Base-by-base conservation (phyloP, 2,329 filamentous ascomycete genomes). In the Ophiostoma piceae region DNA sequence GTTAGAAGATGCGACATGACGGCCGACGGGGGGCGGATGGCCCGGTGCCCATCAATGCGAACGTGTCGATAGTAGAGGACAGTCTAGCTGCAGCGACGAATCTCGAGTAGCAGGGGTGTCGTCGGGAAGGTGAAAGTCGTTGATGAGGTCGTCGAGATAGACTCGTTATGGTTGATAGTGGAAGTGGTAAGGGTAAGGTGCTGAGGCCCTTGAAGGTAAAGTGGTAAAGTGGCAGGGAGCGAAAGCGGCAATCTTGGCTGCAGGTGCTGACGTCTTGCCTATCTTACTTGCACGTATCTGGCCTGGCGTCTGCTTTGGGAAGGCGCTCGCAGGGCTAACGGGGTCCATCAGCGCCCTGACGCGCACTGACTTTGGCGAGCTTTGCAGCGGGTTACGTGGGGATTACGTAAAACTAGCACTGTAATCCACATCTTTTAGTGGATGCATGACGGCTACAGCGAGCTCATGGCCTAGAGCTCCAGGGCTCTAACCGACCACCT, bases 1-100 rank as follows among this genome's bases (percentile, higher is more conserved):
- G 19, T 37, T n/a, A 70, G 43, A n/a, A 71, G 62, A 65, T 32
- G 57, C 67, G 71, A 70, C 71, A 72, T 72, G 47, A 37, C 43
- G 67, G 71, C 69, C 69, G 67, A 68, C 67, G 64, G 65, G 43
- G 67, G 67, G 51, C 62, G 62, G 62, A 65, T 65, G 62, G 35
- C 62, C 64, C 67, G 41, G 68, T 54, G 67, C 57, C 71, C 71
- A 72, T 72, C 67, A 69, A 67, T 65, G 8, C 9, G 51, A 22
- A 8, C 32, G 62, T 29, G 62, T 41, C 12, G 19, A 26, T 57
- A n/a, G 6, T 57, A 26, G 51, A n/a, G 11, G 22, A 26, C 8
- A 57, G 26, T 57, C 7, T 29, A 57, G 51, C 43, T 47, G 43
- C 5, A 43, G 11, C 3, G 22, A 26, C 9, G 51, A 26, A 57